Evolutionary conservation across 768 basidiomycete genomes (phyloP).

Genomic region (Agaricus subrufescens): DNA sequence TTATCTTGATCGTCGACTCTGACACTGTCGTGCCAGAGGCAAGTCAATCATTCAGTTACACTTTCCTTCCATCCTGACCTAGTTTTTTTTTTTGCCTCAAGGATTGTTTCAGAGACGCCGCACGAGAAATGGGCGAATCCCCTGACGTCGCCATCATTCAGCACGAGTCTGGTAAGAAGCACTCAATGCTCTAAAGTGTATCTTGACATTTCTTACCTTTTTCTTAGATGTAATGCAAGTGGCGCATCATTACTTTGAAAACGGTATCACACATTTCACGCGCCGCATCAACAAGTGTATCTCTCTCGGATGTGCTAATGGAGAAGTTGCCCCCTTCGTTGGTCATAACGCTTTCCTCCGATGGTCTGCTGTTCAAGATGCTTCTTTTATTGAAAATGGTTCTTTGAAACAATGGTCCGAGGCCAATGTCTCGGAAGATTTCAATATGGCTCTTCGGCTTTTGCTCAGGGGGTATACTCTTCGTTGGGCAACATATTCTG

Average conservation of each 20-base stretch:
- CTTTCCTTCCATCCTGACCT: background rate
- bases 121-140: conserved; percentile 74
- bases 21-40: conserved; percentile 75
- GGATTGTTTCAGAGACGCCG: conserved; percentile 88
- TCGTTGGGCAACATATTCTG: conserved; percentile 80
- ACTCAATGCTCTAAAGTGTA: background rate
- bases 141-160: conserved; percentile 86
- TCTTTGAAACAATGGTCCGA: conserved; percentile 71
- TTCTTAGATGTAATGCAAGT: conserved; percentile 78
- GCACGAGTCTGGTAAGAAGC: conserved; percentile 63
- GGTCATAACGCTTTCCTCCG: conserved; percentile 86
- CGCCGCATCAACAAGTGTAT: conserved; percentile 83
- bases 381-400: conserved; percentile 66
- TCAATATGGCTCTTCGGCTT: conserved; percentile 69
- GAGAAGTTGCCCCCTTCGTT: conserved; percentile 79
- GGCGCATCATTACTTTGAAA: conserved; percentile 85
- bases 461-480: conserved; percentile 69
- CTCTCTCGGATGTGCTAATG: conserved; percentile 73
- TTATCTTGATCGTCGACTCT: conserved; percentile 80
- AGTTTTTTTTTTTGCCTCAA: conserved; percentile 12
- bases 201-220: background rate
- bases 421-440: conserved; percentile 77
- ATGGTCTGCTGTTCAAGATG: conserved; percentile 86
- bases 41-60: background rate
- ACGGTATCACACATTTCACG: conserved; percentile 87